Evolutionary conservation across 129 eudicot species (phyloP).

Genomic region (Flaveria trinervia): DNA sequence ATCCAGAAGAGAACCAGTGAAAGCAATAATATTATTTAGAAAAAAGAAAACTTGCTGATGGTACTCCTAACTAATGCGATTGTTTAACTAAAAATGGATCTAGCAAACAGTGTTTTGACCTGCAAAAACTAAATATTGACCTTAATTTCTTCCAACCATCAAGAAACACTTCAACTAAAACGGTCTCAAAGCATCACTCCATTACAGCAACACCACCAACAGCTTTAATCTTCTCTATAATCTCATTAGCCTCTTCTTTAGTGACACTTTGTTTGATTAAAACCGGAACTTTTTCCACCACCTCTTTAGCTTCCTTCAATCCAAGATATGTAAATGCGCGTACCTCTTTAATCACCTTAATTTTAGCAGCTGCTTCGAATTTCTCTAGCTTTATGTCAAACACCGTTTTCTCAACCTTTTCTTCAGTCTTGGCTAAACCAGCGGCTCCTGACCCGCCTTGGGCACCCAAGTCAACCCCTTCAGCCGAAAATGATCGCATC

Average conservation of each 20-base stretch:
- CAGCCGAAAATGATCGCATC: constrained; percentile 56
- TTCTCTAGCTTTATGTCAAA: constrained; percentile 73
- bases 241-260: constrained; percentile 68
- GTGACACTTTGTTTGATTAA: constrained; percentile 62
- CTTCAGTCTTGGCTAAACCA: constrained; percentile 55
- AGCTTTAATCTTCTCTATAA: constrained; percentile 60
- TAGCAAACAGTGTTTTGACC: constrained; percentile 15
- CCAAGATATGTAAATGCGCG: constrained; percentile 67
- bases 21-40: constrained; percentile 29
- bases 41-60: constrained; percentile 11
- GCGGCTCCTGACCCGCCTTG: constrained; percentile 44
- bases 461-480: constrained; percentile 54
- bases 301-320: constrained; percentile 72
- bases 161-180: neutral
- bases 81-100: constrained; percentile 4
- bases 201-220: constrained; percentile 75
- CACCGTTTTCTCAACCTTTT: constrained; percentile 60
- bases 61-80: constrained; percentile 19
- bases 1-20: neutral
- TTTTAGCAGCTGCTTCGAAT: constrained; percentile 58
- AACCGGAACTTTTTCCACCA: constrained; percentile 63
- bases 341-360: constrained; percentile 71
- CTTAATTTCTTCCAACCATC: neutral
- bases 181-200: constrained; percentile 39
- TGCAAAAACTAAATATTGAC: constrained; percentile 15